Conservation (phyloP, 495 filamentous ascomycete genomes). For the Aspergillus heteromorphus region DNA sequence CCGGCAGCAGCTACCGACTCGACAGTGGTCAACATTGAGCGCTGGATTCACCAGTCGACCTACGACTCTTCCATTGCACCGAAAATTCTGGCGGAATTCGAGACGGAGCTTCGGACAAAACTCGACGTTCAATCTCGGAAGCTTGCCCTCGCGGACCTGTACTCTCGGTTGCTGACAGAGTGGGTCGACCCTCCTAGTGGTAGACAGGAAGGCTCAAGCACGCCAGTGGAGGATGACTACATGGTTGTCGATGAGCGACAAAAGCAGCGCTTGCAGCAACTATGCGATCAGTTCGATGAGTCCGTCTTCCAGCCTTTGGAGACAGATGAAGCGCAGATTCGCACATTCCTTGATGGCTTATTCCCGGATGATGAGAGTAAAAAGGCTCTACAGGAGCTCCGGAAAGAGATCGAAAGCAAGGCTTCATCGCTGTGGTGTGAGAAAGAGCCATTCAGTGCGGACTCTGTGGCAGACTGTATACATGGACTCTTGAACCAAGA, state of each 20-base stretch:
- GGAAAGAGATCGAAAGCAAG: background rate
- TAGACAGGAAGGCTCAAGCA: background rate
- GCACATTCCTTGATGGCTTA: conserved; percentile 38
- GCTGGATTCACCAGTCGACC: conserved; percentile 37
- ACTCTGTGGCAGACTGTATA: conserved; percentile 36
- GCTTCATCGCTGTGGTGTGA: conserved; percentile 12
- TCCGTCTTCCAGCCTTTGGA: conserved; percentile 45
- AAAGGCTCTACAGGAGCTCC: conserved; percentile 27
- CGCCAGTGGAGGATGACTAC: conserved; percentile 12
- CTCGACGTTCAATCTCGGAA: conserved; percentile 46
- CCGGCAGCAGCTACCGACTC: conserved; percentile 7
- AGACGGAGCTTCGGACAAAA: conserved; percentile 34
- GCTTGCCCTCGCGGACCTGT: conserved; percentile 49
- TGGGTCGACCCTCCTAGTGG: conserved; percentile 25
- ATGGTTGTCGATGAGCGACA: conserved; percentile 23
- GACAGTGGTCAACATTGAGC: conserved; percentile 24
- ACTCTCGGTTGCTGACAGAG: conserved; percentile 53
- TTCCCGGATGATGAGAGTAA: conserved; percentile 29
- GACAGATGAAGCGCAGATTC: conserved; percentile 35
- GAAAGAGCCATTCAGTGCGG: conserved; percentile 31
- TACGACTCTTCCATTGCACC: conserved; percentile 37
- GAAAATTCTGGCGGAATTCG: conserved; percentile 32
- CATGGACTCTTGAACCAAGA: conserved; percentile 46
- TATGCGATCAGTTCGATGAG: conserved; percentile 44
- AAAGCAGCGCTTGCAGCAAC: conserved; percentile 20